Evolutionary conservation across 192 early-diverging fungal genomes (phyloP).

Genomic region (Entomortierella beljakovae): DNA sequence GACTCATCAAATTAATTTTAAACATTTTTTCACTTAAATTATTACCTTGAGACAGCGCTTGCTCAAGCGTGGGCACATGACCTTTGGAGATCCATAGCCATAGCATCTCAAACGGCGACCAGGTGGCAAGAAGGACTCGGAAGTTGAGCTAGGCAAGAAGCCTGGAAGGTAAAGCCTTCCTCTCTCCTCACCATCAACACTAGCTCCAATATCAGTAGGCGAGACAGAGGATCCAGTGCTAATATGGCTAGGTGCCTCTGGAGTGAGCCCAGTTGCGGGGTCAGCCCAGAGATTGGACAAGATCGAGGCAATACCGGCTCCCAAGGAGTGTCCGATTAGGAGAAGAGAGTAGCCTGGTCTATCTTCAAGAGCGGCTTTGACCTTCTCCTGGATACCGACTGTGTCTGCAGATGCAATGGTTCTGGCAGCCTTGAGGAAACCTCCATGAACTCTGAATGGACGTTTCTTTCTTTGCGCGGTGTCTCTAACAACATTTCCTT

Average conservation of each 20-base stretch:
- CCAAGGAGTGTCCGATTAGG: constrained; percentile 63
- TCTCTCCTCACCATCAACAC: constrained; percentile 1
- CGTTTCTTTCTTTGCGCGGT: constrained; percentile 4
- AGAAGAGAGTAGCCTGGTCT: constrained; percentile 58
- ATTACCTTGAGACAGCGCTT: constrained; percentile 52
- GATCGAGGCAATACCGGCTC: constrained; percentile 62
- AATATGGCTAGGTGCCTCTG: constrained; percentile 28
- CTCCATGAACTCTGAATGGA: constrained; percentile 59
- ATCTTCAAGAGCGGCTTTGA: constrained; percentile 55
- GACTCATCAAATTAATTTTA: background rate
- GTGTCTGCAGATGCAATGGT: constrained; percentile 54
- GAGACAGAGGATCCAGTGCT: background rate
- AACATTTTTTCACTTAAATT: background rate
- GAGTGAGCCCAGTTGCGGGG: constrained; percentile 56
- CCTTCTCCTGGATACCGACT: constrained; percentile 52
- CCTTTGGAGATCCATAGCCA: constrained; percentile 58
- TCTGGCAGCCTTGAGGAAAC: constrained; percentile 57
- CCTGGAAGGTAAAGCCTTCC: constrained; percentile 33
- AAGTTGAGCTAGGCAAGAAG: constrained; percentile 14
- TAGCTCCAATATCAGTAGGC: background rate
- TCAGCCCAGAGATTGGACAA: constrained; percentile 57
- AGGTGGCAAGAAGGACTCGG: constrained; percentile 52
- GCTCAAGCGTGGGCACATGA: constrained; percentile 58
- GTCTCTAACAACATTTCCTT: constrained; percentile 14
- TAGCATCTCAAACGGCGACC: constrained; percentile 58